Base-by-base conservation (phyloP, 2,329 filamentous ascomycete genomes). In the Sphaerulina musiva region DNA sequence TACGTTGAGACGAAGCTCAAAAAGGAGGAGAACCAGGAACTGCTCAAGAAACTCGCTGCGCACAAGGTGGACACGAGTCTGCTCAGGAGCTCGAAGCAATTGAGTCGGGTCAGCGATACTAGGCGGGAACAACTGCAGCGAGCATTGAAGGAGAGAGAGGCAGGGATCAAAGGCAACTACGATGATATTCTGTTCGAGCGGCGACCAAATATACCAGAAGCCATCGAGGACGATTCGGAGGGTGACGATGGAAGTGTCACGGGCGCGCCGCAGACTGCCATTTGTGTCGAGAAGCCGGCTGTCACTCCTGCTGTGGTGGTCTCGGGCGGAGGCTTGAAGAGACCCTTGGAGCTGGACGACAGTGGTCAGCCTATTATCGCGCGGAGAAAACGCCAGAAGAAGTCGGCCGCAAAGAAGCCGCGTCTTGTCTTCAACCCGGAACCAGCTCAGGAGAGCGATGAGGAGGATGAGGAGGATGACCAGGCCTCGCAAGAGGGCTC, bases 1-100 rank as follows among this genome's bases (percentile, higher is more conserved):
- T 86, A 86, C 61, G 83, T 86, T 69, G 91, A 97, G 65, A 93
- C 81, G 55, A 98, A 98, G 78, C 76, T 98, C 44, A 87, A 85
- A 70, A 96, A 95, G 70, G 93, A 98, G 68, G 92, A 97, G 70
- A 95, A 89, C 65, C 78, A 88, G 29, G 86, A 84, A 53, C 76
- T 98, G 31, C 78, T 97, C 63, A 87, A 87, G 67, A 91, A 93
- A 68, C 78, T 98, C 26, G 87, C 88, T 14, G 78, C 82, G 57
- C 79, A 82, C 51, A 90, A 86, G 66, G 81, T 93, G 61, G 91
- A 97, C 68, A 95, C 89, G 1, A 88, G 81, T 58, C 74, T 89
- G 17, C 85, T 95, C 57, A 79, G 83, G 54, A 95, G 89, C 69
- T 87, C 86, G 49, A 87, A 82, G 61, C 82, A 83, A 54, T 73